Base-by-base conservation (phyloP, 2,329 filamentous ascomycete genomes). In the Sporothrix brunneoviolacea region DNA sequence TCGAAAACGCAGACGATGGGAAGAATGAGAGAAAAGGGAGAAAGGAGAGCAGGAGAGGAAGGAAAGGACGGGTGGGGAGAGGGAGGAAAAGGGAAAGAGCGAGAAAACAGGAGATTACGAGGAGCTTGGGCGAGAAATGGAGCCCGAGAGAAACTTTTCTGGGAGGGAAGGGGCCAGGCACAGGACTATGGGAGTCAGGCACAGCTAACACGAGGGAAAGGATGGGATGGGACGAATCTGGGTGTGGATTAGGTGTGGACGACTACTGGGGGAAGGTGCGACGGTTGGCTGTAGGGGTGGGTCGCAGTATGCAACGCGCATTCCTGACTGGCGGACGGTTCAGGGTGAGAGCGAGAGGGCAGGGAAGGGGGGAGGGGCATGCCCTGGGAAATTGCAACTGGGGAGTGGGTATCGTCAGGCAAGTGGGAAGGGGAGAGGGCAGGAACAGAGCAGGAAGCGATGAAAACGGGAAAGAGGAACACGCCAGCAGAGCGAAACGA, bases 241-340 rank as follows among this genome's bases (percentile, higher is more conserved):
- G 37, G 45, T 18, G 45, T 48, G 45, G 45, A 48, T 48, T 18
- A 16, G 37, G 37, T 48, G 45, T 48, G 45, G 45, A 48, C 27
- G 45, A 35, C 37, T 48, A 35, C 45, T 48, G 45, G 45, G 24
- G 47, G 38, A 49, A 49, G 47, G 47, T 49, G 47, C 47, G 47
- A 49, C 47, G 38, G 47, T 27, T 24, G n/a, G n/a, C n/a, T 42
- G 47, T 49, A 24, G 21, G 38, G n/a, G 47, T 49, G 47, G 38
- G 47, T 36, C 47, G 13, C 27, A n/a, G 27, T 35, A 33, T 36
- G 22, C 30, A 49, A 38, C 12, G 30, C 32, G 28, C 38, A 49
- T 49, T 49, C 38, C 38, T 48, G 28, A 41, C 46, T 48, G 46
- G 37, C 28, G 18, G 36, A 41, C 22, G 38, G 40, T 19, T 2